These are phyloP conservation scores for Cyberlindnera euphorbiae DNA, from an alignment of 805 yeast species.

Conservation along the genomic window DNA sequence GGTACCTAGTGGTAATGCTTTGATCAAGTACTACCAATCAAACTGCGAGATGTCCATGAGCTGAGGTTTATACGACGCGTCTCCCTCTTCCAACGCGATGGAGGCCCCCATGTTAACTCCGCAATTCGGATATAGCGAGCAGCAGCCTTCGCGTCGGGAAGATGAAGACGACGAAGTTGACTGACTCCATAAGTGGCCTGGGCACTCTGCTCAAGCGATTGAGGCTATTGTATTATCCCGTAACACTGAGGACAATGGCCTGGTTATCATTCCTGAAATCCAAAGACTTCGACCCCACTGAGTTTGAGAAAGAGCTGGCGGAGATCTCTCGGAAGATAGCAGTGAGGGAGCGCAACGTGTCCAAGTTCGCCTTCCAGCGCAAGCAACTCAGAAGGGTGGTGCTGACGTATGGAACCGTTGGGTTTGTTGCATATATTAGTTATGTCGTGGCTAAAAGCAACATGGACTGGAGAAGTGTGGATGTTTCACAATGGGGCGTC, in stretches of 20 bases:
- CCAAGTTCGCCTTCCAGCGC: conserved; percentile 11
- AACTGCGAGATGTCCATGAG: neutral
- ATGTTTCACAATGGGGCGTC: neutral
- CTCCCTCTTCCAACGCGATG: neutral
- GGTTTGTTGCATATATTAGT: conserved; percentile 1
- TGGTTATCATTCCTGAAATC: conserved; percentile 25
- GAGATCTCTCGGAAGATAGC: conserved; percentile 33
- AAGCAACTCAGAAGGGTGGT: conserved; percentile 4
- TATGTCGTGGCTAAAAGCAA: conserved; percentile 3
- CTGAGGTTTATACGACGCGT: too few relatives aligned
- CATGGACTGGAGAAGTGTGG: neutral
- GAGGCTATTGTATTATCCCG: too few relatives aligned
- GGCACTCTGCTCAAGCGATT: neutral
- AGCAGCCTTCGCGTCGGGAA: neutral
- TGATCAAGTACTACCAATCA: neutral
- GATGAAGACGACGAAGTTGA: too few relatives aligned
- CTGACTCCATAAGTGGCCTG: too few relatives aligned
- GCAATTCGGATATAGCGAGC: neutral
- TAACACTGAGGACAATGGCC: too few relatives aligned
- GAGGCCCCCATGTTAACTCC: neutral
- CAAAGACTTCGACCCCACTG: conserved; percentile 36
- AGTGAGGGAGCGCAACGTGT: conserved; percentile 24
- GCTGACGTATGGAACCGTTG: conserved; percentile 10
- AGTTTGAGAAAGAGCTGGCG: conserved; percentile 40
- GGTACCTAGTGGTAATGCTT: neutral